Conservation (phyloP, 1,284 basidiomycete species). For the Rhodotorula sp. region DNA sequence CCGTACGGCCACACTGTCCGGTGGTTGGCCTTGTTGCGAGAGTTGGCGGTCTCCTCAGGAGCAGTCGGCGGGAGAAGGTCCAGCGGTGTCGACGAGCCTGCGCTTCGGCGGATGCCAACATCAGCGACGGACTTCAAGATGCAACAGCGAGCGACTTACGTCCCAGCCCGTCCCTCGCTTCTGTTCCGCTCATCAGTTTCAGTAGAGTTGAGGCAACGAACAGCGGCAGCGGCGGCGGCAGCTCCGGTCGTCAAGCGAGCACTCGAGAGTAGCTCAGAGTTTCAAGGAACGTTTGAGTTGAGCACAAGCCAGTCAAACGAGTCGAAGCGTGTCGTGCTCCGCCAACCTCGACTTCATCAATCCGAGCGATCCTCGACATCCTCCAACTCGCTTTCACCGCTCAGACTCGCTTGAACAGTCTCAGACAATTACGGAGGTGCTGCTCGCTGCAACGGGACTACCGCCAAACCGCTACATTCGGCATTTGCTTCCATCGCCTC, state of each 20-base stretch:
- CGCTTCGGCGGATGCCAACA: too few species aligned
- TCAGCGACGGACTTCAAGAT: too few species aligned
- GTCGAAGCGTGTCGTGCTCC: too few species aligned
- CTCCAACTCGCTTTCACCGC: background rate
- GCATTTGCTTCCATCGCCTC: too few species aligned
- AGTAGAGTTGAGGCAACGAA: too few species aligned
- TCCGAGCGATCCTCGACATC: background rate
- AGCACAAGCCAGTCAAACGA: background rate
- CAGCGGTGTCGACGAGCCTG: too few species aligned
- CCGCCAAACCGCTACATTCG: background rate
- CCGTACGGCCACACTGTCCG: conserved; percentile 20
- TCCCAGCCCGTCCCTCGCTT: background rate
- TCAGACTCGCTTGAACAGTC: background rate
- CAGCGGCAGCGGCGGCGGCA: background rate
- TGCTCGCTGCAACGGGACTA: too few species aligned
- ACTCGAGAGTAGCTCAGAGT: background rate
- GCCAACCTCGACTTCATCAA: too few species aligned
- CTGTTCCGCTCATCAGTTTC: background rate
- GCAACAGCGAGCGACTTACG: too few species aligned
- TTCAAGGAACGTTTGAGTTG: background rate
- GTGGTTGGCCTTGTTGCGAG: conserved; percentile 23
- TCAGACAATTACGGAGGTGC: too few species aligned
- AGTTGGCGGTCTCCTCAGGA: background rate
- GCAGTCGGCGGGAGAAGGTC: too few species aligned
- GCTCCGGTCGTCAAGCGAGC: background rate